phyloP scores from a whole-genome alignment of 257 asterid genomes.

The Nicotiana tomentosiformis region DNA sequence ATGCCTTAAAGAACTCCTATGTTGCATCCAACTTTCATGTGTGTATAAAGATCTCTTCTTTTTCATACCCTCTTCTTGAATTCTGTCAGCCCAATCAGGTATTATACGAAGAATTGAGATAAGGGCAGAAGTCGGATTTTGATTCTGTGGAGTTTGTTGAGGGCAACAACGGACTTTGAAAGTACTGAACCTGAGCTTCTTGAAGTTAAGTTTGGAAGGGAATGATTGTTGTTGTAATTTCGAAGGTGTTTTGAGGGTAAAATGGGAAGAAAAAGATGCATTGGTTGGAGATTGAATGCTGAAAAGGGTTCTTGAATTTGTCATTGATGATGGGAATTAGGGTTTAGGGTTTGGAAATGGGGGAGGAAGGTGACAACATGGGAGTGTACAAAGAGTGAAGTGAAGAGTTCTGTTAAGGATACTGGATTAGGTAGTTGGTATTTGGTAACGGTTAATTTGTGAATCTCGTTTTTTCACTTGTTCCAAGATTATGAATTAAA shows the following conservation, averaged over 20 bases:
- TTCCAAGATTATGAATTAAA: neutral
- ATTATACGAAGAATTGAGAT: conserved; percentile 39
- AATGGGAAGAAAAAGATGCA: conserved; percentile 34
- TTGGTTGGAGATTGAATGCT: conserved; percentile 23
- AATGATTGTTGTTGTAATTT: conserved; percentile 19
- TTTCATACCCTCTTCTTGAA: conserved; percentile 61
- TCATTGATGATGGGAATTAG: conserved; percentile 33
- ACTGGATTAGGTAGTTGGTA: conserved; percentile 22
- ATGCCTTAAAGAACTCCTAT: conserved; percentile 74
- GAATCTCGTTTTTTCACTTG: conserved; percentile 45
- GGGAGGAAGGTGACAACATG: conserved; percentile 18
- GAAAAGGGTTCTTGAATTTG: conserved; percentile 20
- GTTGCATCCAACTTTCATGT: conserved; percentile 74
- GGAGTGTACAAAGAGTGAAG: conserved; percentile 20
- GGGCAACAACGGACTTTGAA: conserved; percentile 36
- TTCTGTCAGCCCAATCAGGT: conserved; percentile 75
- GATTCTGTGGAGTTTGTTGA: conserved; percentile 15
- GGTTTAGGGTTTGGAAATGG: conserved; percentile 18
- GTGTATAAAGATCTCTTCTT: conserved; percentile 52
- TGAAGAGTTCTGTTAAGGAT: conserved; percentile 7
- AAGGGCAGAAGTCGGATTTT: conserved; percentile 27
- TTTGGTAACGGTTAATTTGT: conserved; percentile 33
- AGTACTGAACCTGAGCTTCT: neutral
- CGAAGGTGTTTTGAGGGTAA: conserved; percentile 21
- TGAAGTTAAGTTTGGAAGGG: conserved; percentile 18